These are phyloP conservation scores for Trichothecium roseum DNA, from an alignment of 2,329 filamentous ascomycete species.

Conservation along the genomic window DNA sequence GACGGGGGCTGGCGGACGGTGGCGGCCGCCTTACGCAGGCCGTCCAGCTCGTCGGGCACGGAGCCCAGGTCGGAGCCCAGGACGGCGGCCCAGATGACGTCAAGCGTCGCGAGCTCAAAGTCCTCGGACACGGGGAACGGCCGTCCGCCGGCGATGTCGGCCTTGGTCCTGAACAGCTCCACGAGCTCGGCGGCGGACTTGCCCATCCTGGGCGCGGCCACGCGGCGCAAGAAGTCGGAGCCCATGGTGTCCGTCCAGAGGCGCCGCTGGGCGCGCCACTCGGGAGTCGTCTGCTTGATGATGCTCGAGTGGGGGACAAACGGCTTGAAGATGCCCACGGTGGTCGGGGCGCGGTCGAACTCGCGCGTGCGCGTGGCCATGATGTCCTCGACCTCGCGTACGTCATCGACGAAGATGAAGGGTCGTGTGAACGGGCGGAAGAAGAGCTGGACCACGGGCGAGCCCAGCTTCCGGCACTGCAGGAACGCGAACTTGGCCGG, in stretches of 20 bases:
- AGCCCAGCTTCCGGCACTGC: too few species aligned
- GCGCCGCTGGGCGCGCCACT: constrained; percentile 21
- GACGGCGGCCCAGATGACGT: constrained; percentile 17
- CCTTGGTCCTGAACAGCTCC: constrained; percentile 22
- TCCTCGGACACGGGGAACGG: constrained; percentile 13
- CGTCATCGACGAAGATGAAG: constrained; percentile 28
- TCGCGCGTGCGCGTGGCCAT: constrained; percentile 27
- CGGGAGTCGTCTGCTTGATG: constrained; percentile 16
- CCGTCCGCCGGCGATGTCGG: constrained; percentile 13
- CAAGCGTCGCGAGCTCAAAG: constrained; percentile 19
- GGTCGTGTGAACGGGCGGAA: constrained; percentile 28
- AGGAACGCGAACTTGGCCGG: too few species aligned
- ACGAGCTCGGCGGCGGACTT: constrained; percentile 17
- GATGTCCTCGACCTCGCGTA: constrained; percentile 30
- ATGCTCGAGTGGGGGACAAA: constrained; percentile 22
- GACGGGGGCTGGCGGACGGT: too few species aligned
- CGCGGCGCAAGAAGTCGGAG: constrained; percentile 19
- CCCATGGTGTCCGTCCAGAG: constrained; percentile 27
- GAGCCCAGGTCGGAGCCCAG: too few species aligned
- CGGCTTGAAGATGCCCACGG: constrained; percentile 18
- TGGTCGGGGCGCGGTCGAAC: constrained; percentile 29
- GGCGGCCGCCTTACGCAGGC: too few species aligned
- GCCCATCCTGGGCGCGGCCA: constrained; percentile 20
- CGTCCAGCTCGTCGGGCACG: too few species aligned
- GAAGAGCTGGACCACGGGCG: too few species aligned